Evolutionary conservation across 2,329 filamentous ascomycete genomes (phyloP), one percentile per base, ranked within the genome.

Genomic region (Calonectria naviculata): DNA sequence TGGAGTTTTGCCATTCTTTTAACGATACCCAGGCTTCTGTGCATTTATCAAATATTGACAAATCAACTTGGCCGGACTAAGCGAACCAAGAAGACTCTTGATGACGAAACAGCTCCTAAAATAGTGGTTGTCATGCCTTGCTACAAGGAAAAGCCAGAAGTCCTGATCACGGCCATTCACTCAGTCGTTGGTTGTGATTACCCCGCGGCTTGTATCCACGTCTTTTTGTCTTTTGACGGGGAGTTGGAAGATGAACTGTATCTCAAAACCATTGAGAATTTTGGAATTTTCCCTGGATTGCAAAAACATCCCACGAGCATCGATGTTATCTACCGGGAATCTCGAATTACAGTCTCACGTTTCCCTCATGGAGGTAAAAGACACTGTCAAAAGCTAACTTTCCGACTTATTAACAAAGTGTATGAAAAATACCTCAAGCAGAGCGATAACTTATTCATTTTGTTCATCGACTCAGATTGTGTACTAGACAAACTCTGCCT

Each of bases 401-500:
- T 96, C 85, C 93, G 93, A 81, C 91, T 98, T 71, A 97, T 98
- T 78, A 95, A 98, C 85, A 95, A 93, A 78, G 93, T 98, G 19
- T 98, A 98, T 82, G 90, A 92, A 63, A 90, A 95, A 68, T 98
- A 98, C 75, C 87, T 98, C 65, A 93, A 93, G 83, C 89, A 91
- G 58, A 94, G 98, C 80, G 96, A 98, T 83, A 94, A 98, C 78
- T 86, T 98, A 0, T 98, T 98, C 81, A 93, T 98, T 65, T 89
- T 98, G 13, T 98, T 98, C 84, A 98, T 98, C 80, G 96, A 98
- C 84, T 98, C 95, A 0, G 96, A 98, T 81, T 98, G 97, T 83
- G 97, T 98, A 73, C 87, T 98, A 61, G 96, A 98, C 85, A 90
- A 92, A 70, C 91, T 95, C 46, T 98, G 96, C 81, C 90, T 98